phyloP scores from a whole-genome alignment of 2,329 filamentous ascomycete species.

The Pseudocercospora crystallina region DNA sequence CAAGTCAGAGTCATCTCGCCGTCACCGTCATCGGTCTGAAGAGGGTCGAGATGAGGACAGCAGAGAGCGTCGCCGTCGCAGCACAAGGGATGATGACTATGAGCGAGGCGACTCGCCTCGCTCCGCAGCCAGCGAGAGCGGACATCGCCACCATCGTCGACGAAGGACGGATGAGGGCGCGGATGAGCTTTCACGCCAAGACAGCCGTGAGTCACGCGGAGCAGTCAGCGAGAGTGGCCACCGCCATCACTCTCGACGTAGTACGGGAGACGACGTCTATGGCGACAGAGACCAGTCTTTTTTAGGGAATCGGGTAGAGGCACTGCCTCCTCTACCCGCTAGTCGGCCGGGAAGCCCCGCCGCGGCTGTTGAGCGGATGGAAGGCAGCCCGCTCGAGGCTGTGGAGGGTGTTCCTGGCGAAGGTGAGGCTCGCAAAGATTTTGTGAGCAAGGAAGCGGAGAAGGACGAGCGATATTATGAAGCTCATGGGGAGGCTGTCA shows the following conservation, averaged over 20 bases:
- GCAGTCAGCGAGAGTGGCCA: constrained; percentile 21
- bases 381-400: constrained; percentile 35
- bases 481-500: neutral
- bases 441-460: constrained; percentile 1
- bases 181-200: constrained; percentile 19
- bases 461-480: neutral
- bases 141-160: constrained; percentile 27
- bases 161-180: constrained; percentile 27
- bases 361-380: constrained; percentile 32
- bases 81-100: constrained; percentile 23
- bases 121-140: constrained; percentile 24
- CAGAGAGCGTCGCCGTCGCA: constrained; percentile 26
- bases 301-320: constrained; percentile 65
- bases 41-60: constrained; percentile 25
- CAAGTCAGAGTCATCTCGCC: constrained; percentile 26
- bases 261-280: constrained; percentile 26
- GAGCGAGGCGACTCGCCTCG: constrained; percentile 4
- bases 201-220: constrained; percentile 17
- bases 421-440: neutral
- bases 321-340: constrained; percentile 50
- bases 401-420: constrained; percentile 1
- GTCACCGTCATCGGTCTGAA: constrained; percentile 16
- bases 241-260: constrained; percentile 23
- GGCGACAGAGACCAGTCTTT: constrained; percentile 52
- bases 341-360: constrained; percentile 29